Base-by-base conservation (phyloP, 2,329 filamentous ascomycete species). In the Endoconidiophora polonica region DNA sequence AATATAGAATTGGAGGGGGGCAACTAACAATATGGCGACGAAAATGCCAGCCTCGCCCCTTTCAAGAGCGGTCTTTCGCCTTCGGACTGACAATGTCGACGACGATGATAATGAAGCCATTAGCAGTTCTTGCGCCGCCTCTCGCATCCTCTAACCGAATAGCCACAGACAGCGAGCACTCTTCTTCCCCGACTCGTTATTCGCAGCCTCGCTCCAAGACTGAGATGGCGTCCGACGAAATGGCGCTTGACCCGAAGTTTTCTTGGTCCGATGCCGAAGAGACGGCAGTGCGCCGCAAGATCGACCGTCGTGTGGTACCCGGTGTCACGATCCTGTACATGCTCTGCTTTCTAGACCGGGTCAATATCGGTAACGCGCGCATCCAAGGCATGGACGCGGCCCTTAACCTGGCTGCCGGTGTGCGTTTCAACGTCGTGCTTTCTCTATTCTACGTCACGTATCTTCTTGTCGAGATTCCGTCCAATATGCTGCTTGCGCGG, bases 281-380 rank as follows among this genome's bases (percentile, higher is more conserved):
- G 60, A 65, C 59, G 16, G 59, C 57, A 1, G 61, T 76, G 16
- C 65, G 71, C 52, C 68, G 65, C 55, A 74, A 72, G 61, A 62
- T 76, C 40, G 73, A 76, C 59, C 67, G 64, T 60, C 67, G 70
- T 54, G 65, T 71, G 23, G 66, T 76, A 16, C 72, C 73, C 0
- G 58, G 71, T 22, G 69, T 74, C 9, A 75, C 72, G 1, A 56
- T 72, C 5, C 59, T 76, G 10, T 76, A 76, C 56, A 62, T 76
- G 54, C 60, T 75, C 12, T 73, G 70, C 1, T 73, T 72, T 54
- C 66, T 74, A 46, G 81, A 84, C 61, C 71, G 81, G 40, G 82
- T 79, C n/a, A 85, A 84, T 59, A 77, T 84, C 37, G 81, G 73
- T 53, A 76, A 76, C 59, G 73, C 73, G 2, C 66, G 70, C 41